Evolutionary conservation across 805 yeast species (phyloP), one percentile per base, ranked within the genome.

Genomic region (Nakazawaea ishiwadae): DNA sequence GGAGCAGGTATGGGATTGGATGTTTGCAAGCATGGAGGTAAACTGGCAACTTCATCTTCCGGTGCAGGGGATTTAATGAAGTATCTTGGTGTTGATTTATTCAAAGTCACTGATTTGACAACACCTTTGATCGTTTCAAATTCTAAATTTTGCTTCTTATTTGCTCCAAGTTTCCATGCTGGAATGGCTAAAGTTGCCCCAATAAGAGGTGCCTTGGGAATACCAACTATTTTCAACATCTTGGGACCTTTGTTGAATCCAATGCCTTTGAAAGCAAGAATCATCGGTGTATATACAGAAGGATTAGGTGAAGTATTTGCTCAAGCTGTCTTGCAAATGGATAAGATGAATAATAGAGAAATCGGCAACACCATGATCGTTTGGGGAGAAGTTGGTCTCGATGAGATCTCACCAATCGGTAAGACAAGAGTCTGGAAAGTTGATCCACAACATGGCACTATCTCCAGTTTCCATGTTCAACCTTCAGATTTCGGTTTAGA

Each of bases 11-110:
- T 88, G 69, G 77, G 76, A 1, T 60, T 91, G 31, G 74, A 76
- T 17, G 82, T 93, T 14, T 86, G 96, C 56, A 93, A 93, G 47
- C 99, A 93, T 60, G 99, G 99, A 18, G 98, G 98, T 11, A 91
- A 93, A 54, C 98, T 99, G 0, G 80, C 96, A 0, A 89, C 98
- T 0, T 87, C 96, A 0, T 62, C 84, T 2, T 85, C 96, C 2
- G 99, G 99, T 1, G 84, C 97, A 2, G 97, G 96, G 4, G 99
- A 93, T 58, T 67, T 93, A 45, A 74, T 93, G 56, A 68, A 74
- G 20, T 71, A 78, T 19, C 69, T 93, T n/a, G 98, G 96, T 0
- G 82, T 89, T n/a, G 86, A 87, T 48, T 68, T 88, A 40, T 66
- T 77, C 48, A 77, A 79, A 51, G 87, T 93, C 23, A 83, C 76